Evolutionary conservation across 2,329 filamentous ascomycete species (phyloP).

Genomic region (Phialophora tarda): DNA sequence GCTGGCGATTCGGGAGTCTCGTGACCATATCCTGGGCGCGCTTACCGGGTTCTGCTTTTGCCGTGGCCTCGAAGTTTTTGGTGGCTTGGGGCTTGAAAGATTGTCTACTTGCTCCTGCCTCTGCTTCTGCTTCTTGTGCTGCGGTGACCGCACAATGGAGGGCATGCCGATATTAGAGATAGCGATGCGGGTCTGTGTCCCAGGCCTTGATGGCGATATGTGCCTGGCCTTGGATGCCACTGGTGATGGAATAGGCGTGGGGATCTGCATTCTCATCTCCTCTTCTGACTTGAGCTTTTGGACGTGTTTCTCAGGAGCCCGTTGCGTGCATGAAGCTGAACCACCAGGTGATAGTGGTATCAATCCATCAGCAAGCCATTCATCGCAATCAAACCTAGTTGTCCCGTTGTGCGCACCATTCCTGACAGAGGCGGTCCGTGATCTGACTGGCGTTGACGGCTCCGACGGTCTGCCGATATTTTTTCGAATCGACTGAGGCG

Average conservation of each 20-base stretch:
- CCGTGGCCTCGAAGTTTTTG: not conserved
- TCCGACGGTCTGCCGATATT: not conserved
- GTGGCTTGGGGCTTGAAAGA: not conserved
- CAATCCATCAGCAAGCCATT: not conserved
- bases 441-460: not conserved
- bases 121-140: conserved; percentile 5
- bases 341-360: not conserved
- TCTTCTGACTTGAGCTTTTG: conserved; percentile 12
- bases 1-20: not conserved
- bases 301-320: not conserved
- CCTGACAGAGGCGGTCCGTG: not conserved
- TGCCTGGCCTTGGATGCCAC: not conserved
- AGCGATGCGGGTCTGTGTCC: not conserved
- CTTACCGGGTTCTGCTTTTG: not conserved
- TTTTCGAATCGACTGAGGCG: not conserved
- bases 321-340: not conserved
- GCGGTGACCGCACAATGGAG: conserved; percentile 1
- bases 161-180: conserved; percentile 19
- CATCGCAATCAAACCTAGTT: not conserved
- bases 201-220: not conserved
- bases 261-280: conserved; percentile 6
- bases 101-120: not conserved
- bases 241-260: conserved; percentile 5
- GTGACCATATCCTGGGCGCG: not conserved
- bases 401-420: not conserved